phyloP scores from a whole-genome alignment of 148 eudicot genomes.

The Silene conica region DNA sequence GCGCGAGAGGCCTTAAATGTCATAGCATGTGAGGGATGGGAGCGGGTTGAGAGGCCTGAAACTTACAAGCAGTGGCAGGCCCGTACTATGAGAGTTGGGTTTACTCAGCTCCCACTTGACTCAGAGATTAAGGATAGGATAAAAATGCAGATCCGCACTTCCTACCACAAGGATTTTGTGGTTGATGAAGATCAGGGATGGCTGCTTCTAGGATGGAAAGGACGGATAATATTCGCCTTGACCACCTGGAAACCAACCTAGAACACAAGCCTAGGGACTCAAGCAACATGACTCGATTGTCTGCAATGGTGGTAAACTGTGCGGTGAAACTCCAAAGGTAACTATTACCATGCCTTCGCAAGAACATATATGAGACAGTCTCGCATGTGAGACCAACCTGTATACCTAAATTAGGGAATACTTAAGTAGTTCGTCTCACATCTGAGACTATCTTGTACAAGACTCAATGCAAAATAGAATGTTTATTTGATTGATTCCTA shows the following conservation, averaged over 20 bases:
- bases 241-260: constrained; percentile 54
- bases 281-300: not conserved
- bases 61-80: constrained; percentile 70
- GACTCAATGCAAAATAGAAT: not conserved
- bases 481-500: not conserved
- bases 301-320: not conserved
- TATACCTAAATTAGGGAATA: not conserved
- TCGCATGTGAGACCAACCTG: not conserved
- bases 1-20: constrained; percentile 64
- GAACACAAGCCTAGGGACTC: not conserved
- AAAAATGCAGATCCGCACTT: constrained; percentile 27
- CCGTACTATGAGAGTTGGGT: constrained; percentile 45
- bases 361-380: not conserved
- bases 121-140: constrained; percentile 32
- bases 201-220: constrained; percentile 73
- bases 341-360: not conserved
- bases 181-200: constrained; percentile 55
- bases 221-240: constrained; percentile 48
- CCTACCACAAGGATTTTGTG: constrained; percentile 57
- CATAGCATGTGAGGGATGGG: constrained; percentile 71
- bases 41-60: constrained; percentile 68
- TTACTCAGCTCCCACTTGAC: constrained; percentile 46
- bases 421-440: not conserved
- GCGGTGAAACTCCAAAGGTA: not conserved
- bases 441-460: not conserved